Evolutionary conservation across 2,329 filamentous ascomycete genomes (phyloP), one percentile per base, ranked within the genome.

Genomic region (Fusarium lyarnte): DNA sequence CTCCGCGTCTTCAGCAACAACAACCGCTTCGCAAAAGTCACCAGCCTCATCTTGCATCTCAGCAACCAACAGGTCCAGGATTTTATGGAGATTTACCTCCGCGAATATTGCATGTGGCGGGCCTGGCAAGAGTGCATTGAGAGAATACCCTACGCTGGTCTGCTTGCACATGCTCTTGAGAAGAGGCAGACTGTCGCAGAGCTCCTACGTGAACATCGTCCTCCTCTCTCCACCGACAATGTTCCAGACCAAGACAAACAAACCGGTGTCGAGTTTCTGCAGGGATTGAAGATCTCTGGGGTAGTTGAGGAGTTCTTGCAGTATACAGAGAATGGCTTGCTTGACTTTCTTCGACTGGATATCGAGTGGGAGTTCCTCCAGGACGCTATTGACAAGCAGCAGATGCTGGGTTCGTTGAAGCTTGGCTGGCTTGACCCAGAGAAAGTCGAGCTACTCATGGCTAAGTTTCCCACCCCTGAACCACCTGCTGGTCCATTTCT

Each of bases 301-400:
- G 54, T 74, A 17, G 39, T 60, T 3, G n/a, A 31, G 1, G 42
- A 58, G 6, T 67, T 81, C 17, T 19, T 70, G 6, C 33, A 36
- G 8, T 78, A 74, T 62, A 52, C 59, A 11, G 65, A 69, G 3
- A 55, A 49, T 3, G 58, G 58, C 1, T 47, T 46, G 13, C 41
- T 63, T 19, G 74, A 73, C 27, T 81, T 81, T 49, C 42, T 80
- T 14, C 59, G 63, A 10, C 38, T 81, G 17, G 38, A 66, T 8
- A 69, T 80, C 2, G 74, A 79, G 23, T 61, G 66, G 46, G 73
- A 75, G 12, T 64, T 80, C 12, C 31, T 79, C 2, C 65, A 69
- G 27, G 75, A 79, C 9, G 63, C 47, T 14, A 39, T 76, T 29
- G 76, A 78, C 29, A 51, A 41, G 17, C 55, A 61, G 9, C 39